phyloP scores from a whole-genome alignment of 768 basidiomycete species.

The Boletellus sp. region DNA sequence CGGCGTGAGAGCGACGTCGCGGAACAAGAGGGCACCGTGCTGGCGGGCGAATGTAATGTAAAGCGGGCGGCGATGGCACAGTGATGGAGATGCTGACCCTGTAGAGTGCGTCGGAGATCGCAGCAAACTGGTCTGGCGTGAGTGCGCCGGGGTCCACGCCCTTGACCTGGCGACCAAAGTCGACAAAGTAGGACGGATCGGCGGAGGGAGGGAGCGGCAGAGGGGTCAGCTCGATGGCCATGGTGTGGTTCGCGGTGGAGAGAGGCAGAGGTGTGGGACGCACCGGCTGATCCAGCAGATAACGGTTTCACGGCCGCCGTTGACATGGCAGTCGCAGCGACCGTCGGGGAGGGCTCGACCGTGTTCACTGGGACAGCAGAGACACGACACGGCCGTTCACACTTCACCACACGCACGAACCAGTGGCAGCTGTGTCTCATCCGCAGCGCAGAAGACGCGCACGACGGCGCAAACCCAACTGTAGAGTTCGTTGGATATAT shows the following conservation, averaged over 20 bases:
- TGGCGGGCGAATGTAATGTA: conserved; percentile 25
- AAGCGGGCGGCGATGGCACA: not conserved
- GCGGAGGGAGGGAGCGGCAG: conserved; percentile 72
- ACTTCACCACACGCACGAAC: not conserved
- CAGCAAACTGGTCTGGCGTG: conserved; percentile 55
- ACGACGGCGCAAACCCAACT: not conserved
- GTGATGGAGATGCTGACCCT: conserved; percentile 51
- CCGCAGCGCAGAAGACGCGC: not conserved
- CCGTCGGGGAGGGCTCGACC: no score
- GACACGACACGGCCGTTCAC: no score
- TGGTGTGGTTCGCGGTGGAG: no score
- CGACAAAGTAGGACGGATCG: conserved; percentile 58
- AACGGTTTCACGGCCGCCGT: no score
- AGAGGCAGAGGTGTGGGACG: not conserved
- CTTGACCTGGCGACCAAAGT: conserved; percentile 76
- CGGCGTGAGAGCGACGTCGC: conserved; percentile 62
- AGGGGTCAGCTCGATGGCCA: conserved; percentile 66
- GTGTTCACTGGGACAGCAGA: no score
- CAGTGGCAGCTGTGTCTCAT: not conserved
- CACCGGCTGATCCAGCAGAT: not conserved
- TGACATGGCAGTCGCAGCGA: no score
- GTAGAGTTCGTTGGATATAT: not conserved
- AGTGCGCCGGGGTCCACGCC: conserved; percentile 67
- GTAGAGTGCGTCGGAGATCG: conserved; percentile 72
- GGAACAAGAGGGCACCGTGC: conserved; percentile 75